Conservation (phyloP, 108 stramenopile genomes). For the Bacterosira constricta region DNA sequence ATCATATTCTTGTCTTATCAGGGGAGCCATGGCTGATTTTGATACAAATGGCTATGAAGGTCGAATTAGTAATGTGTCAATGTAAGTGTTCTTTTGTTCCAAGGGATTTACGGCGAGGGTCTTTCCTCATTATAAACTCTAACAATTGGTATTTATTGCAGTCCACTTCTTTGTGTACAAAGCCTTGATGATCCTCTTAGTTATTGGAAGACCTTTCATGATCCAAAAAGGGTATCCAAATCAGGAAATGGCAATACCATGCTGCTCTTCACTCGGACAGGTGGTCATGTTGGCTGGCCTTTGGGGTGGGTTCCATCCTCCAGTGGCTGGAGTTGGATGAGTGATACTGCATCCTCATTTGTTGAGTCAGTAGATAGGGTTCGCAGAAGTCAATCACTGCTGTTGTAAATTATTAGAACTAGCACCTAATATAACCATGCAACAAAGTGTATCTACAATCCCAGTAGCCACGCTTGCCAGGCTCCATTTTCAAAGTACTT, state of each 20-base stretch:
- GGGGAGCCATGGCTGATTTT: constrained; percentile 75
- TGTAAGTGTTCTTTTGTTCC: too few species aligned
- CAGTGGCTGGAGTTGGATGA: constrained; percentile 79
- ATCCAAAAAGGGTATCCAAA: constrained; percentile 57
- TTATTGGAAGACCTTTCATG: constrained; percentile 64
- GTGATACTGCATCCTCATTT: constrained; percentile 60
- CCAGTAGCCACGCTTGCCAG: constrained; percentile 87
- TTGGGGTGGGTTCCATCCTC: constrained; percentile 52
- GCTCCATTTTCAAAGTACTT: constrained; percentile 80
- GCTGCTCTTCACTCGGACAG: constrained; percentile 67
- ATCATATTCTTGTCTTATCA: constrained; percentile 1
- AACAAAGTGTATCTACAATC: constrained; percentile 30
- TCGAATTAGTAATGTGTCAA: constrained; percentile 63
- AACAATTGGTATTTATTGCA: too few species aligned
- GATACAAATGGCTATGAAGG: constrained; percentile 36
- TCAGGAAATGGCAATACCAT: constrained; percentile 65
- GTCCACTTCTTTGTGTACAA: constrained; percentile 66
- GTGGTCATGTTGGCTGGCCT: constrained; percentile 88
- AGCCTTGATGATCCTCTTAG: constrained; percentile 78
- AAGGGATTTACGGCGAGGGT: too few species aligned
- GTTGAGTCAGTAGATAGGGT: constrained; percentile 51
- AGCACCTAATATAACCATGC: too few species aligned
- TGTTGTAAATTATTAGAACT: too few species aligned
- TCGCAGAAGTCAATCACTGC: not conserved
- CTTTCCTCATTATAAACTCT: too few species aligned